Base-by-base conservation (phyloP, 1,284 basidiomycete species). In the Mycena sp. region DNA sequence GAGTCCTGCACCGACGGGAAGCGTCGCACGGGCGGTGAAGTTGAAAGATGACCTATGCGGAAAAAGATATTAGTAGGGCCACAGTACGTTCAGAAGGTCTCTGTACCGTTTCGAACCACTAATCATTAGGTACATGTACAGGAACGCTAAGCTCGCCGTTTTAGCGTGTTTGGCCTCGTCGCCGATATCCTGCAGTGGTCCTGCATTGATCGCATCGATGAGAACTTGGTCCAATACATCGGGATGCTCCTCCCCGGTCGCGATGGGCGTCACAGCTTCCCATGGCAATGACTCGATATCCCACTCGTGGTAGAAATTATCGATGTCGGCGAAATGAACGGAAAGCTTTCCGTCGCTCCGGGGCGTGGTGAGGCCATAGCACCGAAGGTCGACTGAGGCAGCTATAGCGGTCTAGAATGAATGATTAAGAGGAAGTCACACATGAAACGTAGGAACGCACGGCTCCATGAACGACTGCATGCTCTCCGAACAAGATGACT, bases 1-100 rank as follows among this genome's bases (percentile, higher is more conserved):
- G 48, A 99, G 89, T 41, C 98, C 98, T 9, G 98, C 98, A n/a
- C 95, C 93, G 67, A 99, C 92, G n/a, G 98, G 98, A 11, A 99
- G 86, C n/a, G 95, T 93, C 40, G 96, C 92, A 50, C 97, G 94
- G 41, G 92, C 86, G 30, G 90, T 87, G 73, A 97, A 92, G 61
- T 91, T 89, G 76, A 95, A 87, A 0, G 88, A 85, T 7, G 88
- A 89, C 60, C 91, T 92, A 48, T 1, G 6, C 6, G 7, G 11
- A 9, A 28, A 26, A 29, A 28, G 37, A 59, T 71, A 32, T 49
- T 26, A 61, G 17, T 19, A 40, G 17, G 12, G 4, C 17, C 2
- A 10, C 58, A 23, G 51, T 25, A 53, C 25, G 35, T 61, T 11
- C 43, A 19, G 35, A 43, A n/a, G 58, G 29, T 60, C 37, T 29